A percentile compares a stretch with the other conserved stretches of the same genome.
Conservation (phyloP, 2,329 filamentous ascomycete genomes). For the Nigrospora osmanthi region DNA sequence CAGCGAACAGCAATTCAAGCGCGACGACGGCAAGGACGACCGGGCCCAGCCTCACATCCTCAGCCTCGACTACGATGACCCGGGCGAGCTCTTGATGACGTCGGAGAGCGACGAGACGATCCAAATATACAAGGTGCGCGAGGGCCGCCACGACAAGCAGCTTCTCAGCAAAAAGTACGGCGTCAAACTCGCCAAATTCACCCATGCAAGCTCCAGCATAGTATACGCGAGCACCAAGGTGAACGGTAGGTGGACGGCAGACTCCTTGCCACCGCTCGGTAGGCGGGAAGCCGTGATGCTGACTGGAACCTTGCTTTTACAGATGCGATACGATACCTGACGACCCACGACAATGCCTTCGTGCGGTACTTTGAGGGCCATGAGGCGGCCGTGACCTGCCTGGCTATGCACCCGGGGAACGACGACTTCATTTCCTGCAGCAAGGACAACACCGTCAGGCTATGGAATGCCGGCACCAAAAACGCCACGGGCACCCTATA, state of each 20-base stretch:
- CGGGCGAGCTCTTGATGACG: slow-evolving; percentile 84
- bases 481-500: slow-evolving; percentile 75
- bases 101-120: slow-evolving; percentile 92
- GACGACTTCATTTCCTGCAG: slow-evolving; percentile 92
- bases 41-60: slow-evolving; percentile 59
- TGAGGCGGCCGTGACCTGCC: slow-evolving; percentile 71
- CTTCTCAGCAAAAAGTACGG: slow-evolving; percentile 96
- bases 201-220: slow-evolving; percentile 83
- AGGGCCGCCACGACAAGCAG: slow-evolving; percentile 82
- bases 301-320: background rate
- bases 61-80: slow-evolving; percentile 94
- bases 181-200: slow-evolving; percentile 88
- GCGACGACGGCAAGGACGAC: slow-evolving; percentile 46
- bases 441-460: slow-evolving; percentile 79
- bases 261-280: background rate
- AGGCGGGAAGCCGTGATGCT: background rate
- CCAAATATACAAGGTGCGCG: slow-evolving; percentile 88
- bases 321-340: slow-evolving; percentile 82
- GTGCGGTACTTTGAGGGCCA: slow-evolving; percentile 95
- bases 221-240: slow-evolving; percentile 95
- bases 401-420: slow-evolving; percentile 75
- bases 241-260: slow-evolving; percentile 51
- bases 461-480: slow-evolving; percentile 83
- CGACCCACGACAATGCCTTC: slow-evolving; percentile 91
- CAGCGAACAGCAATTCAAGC: slow-evolving; percentile 45